Conservation (phyloP, 1,284 basidiomycete species). For the Amylostereum areolatum region DNA sequence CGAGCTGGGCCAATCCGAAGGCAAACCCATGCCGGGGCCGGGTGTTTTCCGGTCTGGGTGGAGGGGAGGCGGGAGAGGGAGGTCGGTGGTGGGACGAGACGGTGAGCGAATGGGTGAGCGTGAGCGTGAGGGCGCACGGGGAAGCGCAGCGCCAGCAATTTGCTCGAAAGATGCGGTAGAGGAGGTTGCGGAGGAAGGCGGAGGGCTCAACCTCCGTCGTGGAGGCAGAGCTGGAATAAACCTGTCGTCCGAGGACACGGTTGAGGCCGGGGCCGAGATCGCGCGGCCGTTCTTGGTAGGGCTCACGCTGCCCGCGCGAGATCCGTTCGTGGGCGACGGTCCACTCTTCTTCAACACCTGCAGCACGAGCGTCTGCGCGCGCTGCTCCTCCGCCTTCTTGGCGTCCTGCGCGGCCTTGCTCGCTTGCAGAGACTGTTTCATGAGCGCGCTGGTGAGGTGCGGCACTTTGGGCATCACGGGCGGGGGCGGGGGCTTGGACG, state of each 20-base stretch:
- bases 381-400: slow-evolving; percentile 25
- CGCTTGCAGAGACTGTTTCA: slow-evolving; percentile 1
- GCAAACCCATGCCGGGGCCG: slow-evolving; percentile 7
- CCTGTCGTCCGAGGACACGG: slow-evolving; percentile 11
- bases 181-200: slow-evolving; percentile 27
- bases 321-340: slow-evolving; percentile 5
- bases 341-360: slow-evolving; percentile 8
- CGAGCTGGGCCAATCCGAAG: slow-evolving; percentile 16
- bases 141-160: slow-evolving; percentile 32
- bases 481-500: neutral
- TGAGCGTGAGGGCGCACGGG: slow-evolving; percentile 2
- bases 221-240: slow-evolving; percentile 26
- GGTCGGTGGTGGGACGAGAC: slow-evolving; percentile 19
- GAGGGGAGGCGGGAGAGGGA: slow-evolving; percentile 37
- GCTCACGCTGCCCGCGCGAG: slow-evolving; percentile 7
- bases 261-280: slow-evolving; percentile 12
- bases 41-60: slow-evolving; percentile 51
- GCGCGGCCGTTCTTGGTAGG: slow-evolving; percentile 12
- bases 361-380: slow-evolving; percentile 18
- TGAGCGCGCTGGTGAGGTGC: neutral
- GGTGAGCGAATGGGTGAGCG: slow-evolving; percentile 10
- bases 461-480: slow-evolving; percentile 1
- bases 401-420: slow-evolving; percentile 20
- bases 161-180: slow-evolving; percentile 33
- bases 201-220: slow-evolving; percentile 22